phyloP scores from a whole-genome alignment of 345 rosid genomes.

The Gossypium raimondii region DNA sequence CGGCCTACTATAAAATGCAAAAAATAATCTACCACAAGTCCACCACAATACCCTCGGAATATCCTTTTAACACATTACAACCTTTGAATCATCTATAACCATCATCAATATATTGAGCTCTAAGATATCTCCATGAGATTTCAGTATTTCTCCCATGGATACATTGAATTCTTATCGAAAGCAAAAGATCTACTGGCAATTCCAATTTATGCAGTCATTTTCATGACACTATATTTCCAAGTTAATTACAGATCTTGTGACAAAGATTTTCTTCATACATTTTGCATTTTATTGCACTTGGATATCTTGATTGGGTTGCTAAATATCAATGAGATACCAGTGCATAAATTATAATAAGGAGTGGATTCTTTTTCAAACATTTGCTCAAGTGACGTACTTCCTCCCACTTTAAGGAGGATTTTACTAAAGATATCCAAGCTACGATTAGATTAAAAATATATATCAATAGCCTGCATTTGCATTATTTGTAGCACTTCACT shows the following conservation, averaged over 20 bases:
- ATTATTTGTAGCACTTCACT: slow-evolving; percentile 37
- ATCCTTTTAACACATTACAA: background rate
- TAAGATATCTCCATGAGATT: too few relatives aligned
- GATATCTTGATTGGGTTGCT: background rate
- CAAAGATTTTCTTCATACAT: background rate
- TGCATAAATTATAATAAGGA: background rate
- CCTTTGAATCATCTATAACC: background rate
- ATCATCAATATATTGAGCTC: too few relatives aligned
- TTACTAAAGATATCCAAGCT: background rate
- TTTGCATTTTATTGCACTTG: slow-evolving; percentile 6
- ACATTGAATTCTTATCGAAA: too few relatives aligned
- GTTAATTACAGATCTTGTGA: too few relatives aligned
- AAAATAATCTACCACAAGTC: background rate
- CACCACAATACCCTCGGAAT: background rate
- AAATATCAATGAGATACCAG: background rate
- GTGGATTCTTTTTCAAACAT: background rate
- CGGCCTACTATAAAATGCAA: background rate
- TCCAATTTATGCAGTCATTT: background rate
- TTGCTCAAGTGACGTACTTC: background rate
- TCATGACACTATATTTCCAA: background rate
- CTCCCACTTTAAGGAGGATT: background rate
- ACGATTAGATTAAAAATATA: background rate
- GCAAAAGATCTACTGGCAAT: too few relatives aligned
- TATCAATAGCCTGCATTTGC: slow-evolving; percentile 53
- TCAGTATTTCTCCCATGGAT: too few relatives aligned